Conservation (phyloP, 371 early-diverging fungal genomes). For the Mucor plumbeus region DNA sequence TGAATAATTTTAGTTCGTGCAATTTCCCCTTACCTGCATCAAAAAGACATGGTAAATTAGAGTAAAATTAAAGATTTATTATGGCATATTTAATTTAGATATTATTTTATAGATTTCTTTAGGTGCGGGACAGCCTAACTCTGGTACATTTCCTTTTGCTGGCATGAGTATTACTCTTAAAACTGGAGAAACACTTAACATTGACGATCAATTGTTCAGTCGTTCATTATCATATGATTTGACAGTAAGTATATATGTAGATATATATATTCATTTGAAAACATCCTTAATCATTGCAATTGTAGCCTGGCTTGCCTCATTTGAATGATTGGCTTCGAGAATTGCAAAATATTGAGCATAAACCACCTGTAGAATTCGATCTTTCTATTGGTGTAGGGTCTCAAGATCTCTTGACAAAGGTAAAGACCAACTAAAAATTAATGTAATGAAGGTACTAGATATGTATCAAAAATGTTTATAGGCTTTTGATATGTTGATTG, state of each 20-base stretch:
- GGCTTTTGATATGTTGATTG: conserved; percentile 76
- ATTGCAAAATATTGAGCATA: conserved; percentile 67
- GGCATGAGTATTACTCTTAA: conserved; percentile 64
- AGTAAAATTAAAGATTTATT: background rate
- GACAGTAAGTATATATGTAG: conserved; percentile 52
- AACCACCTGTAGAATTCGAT: conserved; percentile 62
- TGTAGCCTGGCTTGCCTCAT: conserved; percentile 67
- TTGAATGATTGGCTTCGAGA: conserved; percentile 67
- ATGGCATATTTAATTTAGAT: background rate
- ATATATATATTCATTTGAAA: background rate
- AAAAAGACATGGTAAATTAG: conserved; percentile 47
- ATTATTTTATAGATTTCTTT: conserved; percentile 57
- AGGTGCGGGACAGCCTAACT: conserved; percentile 80
- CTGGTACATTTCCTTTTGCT: conserved; percentile 75
- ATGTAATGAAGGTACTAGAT: background rate
- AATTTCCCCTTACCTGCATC: conserved; percentile 37
- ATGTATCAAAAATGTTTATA: conserved; percentile 1
- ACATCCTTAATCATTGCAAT: background rate
- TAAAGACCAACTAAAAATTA: conserved; percentile 14
- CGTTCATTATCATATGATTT: conserved; percentile 62
- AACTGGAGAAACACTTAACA: conserved; percentile 57
- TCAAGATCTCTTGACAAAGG: conserved; percentile 79
- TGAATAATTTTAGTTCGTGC: conserved; percentile 27
- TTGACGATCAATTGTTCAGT: conserved; percentile 50
- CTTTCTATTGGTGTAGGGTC: conserved; percentile 78